Evolutionary conservation across 352 stramenopile species (phyloP), one percentile per base, ranked within the genome.

Genomic region (Pythium brassicae): DNA sequence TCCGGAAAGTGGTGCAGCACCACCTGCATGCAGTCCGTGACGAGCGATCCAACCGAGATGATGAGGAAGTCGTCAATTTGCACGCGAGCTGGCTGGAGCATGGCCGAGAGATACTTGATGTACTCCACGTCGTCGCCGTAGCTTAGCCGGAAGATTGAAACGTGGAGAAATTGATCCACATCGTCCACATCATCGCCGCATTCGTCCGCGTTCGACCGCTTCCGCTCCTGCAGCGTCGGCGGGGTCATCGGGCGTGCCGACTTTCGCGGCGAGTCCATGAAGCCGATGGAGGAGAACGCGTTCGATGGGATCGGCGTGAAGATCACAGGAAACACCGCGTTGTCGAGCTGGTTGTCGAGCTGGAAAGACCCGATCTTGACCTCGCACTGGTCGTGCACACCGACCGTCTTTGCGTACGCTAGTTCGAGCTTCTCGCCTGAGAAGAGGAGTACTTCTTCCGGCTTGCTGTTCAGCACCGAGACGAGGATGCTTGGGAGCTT

Each of bases 41-140:
- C 68, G 0, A 89, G 53, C 10, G 70, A 52, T 1, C 70, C 74
- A 5, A 69, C 53, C 8, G 75, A 76, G 39, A 89, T 61, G 23
- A 89, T 53, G 19, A 89, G 50, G n/a, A 74, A 85, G 42, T 85
- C 78, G 39, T 89, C 78, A 11, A 87, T 58, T 49, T 89, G 78
- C 4, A 89, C 47, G 11, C 72, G 66, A 10, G 72, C 70, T 4
- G 85, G 85, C 45, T 91, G 85, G 54, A 94, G 63, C 77, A 94
- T 90, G 1, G 76, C 75, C 1, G 85, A 92, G 17, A 94, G 72
- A 45, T 94, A 94, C 57, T 93, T 92, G 58, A 94, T 86, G 48
- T 93, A 95, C 57, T 95, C 84, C 37, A 94, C 85, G 32, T 89
- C 83, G 15, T 86, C 78, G 14, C 85, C 82, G 35, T 93, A 93